phyloP scores from a whole-genome alignment of 1,284 basidiomycete species.

The Moesziomyces sp. region DNA sequence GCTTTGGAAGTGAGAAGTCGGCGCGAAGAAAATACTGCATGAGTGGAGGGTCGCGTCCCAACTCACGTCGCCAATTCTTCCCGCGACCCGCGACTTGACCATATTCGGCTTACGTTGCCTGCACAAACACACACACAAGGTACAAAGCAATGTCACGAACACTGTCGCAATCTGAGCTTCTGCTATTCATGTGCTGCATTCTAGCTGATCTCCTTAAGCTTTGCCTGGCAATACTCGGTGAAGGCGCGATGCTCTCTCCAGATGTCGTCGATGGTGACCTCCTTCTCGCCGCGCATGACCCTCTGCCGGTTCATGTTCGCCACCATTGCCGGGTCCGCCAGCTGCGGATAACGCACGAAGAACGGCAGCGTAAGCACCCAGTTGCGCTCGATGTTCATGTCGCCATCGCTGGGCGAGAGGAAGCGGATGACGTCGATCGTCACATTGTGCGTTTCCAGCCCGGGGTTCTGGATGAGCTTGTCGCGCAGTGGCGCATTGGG shows the following conservation, averaged over 20 bases:
- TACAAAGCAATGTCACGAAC: too few species aligned
- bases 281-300: slow-evolving; percentile 7
- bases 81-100: too few species aligned
- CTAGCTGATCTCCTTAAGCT: slow-evolving; percentile 28
- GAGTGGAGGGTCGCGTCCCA: slow-evolving; percentile 6
- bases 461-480: slow-evolving; percentile 40
- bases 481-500: slow-evolving; percentile 49
- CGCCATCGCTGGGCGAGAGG: slow-evolving; percentile 22
- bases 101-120: too few species aligned
- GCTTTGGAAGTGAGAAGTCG: too few species aligned
- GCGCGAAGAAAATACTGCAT: not conserved
- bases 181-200: too few species aligned
- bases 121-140: too few species aligned
- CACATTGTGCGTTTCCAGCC: slow-evolving; percentile 35
- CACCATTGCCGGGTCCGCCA: slow-evolving; percentile 30
- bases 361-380: slow-evolving; percentile 50
- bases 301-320: slow-evolving; percentile 35
- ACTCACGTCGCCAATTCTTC: not conserved
- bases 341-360: slow-evolving; percentile 44
- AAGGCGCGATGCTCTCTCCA: slow-evolving; percentile 40
- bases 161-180: too few species aligned
- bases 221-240: slow-evolving; percentile 20
- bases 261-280: slow-evolving; percentile 34
- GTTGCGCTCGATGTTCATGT: slow-evolving; percentile 26
- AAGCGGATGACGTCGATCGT: slow-evolving; percentile 28